Evolutionary conservation across 441 rosid species (phyloP).

Genomic region (Gossypium schwendimanii): DNA sequence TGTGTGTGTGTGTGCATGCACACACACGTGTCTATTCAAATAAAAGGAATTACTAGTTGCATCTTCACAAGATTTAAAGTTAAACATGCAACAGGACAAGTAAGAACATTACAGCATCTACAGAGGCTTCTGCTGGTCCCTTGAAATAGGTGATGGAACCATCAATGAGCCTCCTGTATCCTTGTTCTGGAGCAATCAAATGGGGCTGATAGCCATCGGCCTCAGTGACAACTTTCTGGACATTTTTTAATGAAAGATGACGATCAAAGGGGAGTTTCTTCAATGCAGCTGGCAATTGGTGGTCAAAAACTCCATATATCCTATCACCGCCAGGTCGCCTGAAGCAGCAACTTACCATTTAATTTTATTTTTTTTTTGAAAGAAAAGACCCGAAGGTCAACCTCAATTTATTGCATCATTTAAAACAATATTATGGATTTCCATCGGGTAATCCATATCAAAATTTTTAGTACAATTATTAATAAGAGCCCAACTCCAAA

Average conservation of each 20-base stretch:
- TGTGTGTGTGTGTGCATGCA: neutral
- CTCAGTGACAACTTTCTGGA: constrained; percentile 87
- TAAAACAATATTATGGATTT: too few relatives aligned
- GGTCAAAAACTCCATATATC: constrained; percentile 90
- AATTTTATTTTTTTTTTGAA: neutral
- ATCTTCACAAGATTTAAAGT: neutral
- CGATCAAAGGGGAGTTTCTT: constrained; percentile 96
- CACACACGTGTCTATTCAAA: too few relatives aligned
- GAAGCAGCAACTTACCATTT: constrained; percentile 22
- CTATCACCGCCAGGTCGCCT: constrained; percentile 98
- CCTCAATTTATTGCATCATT: too few relatives aligned
- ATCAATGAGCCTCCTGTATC: constrained; percentile 94
- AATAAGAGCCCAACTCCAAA: too few relatives aligned
- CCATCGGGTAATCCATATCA: too few relatives aligned
- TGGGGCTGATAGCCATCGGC: constrained; percentile 99
- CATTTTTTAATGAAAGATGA: constrained; percentile 86
- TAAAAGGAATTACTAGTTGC: neutral
- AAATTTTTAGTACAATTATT: too few relatives aligned
- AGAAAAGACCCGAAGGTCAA: too few relatives aligned
- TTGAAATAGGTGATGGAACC: constrained; percentile 88
- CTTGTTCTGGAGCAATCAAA: constrained; percentile 98
- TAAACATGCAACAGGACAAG: constrained; percentile 6
- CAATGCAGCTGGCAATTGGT: constrained; percentile 94
- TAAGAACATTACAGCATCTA: constrained; percentile 76
- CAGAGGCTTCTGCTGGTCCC: constrained; percentile 99